Evolutionary conservation across 2,329 filamentous ascomycete genomes (phyloP), one percentile per base, ranked within the genome.

Genomic region (Aspergillus novoparasiticus): DNA sequence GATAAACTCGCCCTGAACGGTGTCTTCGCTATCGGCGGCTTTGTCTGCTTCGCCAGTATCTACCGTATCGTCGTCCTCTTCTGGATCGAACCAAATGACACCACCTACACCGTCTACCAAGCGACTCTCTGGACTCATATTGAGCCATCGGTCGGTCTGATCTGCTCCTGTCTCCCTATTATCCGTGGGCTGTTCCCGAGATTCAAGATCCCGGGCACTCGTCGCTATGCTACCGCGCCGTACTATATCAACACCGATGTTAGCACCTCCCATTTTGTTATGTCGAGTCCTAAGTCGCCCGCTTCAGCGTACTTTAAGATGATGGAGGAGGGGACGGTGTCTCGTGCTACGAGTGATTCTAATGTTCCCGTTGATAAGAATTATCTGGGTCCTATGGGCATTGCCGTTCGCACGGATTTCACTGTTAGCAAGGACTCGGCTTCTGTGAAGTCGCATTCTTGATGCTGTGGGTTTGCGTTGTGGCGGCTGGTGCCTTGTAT

Each of bases 41-140:
- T 76, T 59, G 74, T 76, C 63, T 76, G 73, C 66, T 73, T 78
- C 62, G 75, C 75, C 4, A 76, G 73, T 53, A 74, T 78, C 57
- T 75, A 76, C 63, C 73, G 76, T 41, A 72, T 78, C 55, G 71
- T 77, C 43, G 74, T 75, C 0, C 72, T 77, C 19, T 76, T 75
- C 62, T 76, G 70, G 67, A 73, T 76, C 39, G 62, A 69, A 4
- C 67, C 66, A 0, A 21, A 36, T 1, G 75, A 78, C 48, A 68
- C 71, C 19, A 76, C 74, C 1, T 78, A 73, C 59, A 76, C 75
- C 4, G 73, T 76, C 43, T 75, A 76, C 62, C 67, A 75, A 61
- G 71, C 74, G 11, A 72, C 72, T 0, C 65, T 78, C 9, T 78
- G 75, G 76, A 77, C 75, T 19, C 72, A 77, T 14, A 68, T 77